Evolutionary conservation across 495 filamentous ascomycete genomes (phyloP).

Genomic region (Tuber umbilicatum): DNA sequence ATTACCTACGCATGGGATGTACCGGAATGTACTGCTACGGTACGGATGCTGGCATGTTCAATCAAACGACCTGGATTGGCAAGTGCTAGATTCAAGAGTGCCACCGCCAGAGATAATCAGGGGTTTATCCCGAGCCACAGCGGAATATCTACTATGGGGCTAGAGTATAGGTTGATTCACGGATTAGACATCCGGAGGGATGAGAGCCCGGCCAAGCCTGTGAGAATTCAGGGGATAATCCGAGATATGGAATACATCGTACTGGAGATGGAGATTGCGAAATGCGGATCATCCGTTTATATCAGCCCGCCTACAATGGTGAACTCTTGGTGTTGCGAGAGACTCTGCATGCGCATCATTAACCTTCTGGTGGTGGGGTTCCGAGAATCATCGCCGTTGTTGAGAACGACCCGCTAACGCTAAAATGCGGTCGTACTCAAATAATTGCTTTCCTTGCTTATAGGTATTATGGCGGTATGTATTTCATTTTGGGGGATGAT

Average conservation of each 20-base stretch:
- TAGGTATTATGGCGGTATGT: too few species aligned
- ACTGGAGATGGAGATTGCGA: background rate
- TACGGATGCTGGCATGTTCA: too few species aligned
- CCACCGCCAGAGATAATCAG: background rate
- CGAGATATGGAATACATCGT: background rate
- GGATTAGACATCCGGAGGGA: background rate
- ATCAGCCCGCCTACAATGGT: background rate
- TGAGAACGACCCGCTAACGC: background rate
- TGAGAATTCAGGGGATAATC: background rate
- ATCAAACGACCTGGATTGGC: too few species aligned
- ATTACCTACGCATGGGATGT: too few species aligned
- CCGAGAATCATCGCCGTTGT: background rate
- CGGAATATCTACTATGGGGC: background rate
- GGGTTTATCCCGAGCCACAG: background rate
- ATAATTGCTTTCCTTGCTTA: background rate
- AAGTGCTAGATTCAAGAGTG: background rate
- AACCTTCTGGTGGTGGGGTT: background rate
- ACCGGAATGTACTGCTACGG: too few species aligned
- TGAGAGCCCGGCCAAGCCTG: background rate
- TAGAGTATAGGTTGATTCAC: background rate
- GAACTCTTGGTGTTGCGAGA: background rate
- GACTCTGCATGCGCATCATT: background rate
- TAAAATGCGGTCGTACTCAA: background rate
- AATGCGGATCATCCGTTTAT: background rate
- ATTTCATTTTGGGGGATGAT: background rate